Percentiles rank a stretch among this genome's conserved stretches.
Evolutionary conservation across 257 asterid species (phyloP).

Genomic region (Solanum medicagineum): DNA sequence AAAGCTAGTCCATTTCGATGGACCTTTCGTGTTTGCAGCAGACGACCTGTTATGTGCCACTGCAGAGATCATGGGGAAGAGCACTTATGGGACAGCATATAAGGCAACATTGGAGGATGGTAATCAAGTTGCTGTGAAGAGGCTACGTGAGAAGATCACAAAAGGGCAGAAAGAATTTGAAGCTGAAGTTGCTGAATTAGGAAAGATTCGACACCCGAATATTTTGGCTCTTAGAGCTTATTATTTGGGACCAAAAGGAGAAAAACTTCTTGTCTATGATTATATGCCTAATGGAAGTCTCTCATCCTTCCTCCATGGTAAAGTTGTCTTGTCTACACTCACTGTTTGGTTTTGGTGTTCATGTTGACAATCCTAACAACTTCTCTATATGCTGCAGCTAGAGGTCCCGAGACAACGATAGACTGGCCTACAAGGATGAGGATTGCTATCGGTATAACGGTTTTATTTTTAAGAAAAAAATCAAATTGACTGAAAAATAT

Average conservation of each 20-base stretch:
- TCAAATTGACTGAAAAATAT: no score
- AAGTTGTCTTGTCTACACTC: not conserved
- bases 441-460: slow-evolving; percentile 60
- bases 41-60: slow-evolving; percentile 88
- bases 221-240: slow-evolving; percentile 82
- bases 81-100: slow-evolving; percentile 73
- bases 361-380: not conserved
- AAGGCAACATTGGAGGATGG: slow-evolving; percentile 86
- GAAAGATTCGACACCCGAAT: slow-evolving; percentile 59
- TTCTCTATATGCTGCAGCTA: slow-evolving; percentile 18
- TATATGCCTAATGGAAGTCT: slow-evolving; percentile 77
- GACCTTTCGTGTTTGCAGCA: slow-evolving; percentile 76
- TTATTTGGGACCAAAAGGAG: slow-evolving; percentile 93
- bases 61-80: slow-evolving; percentile 93
- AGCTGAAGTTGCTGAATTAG: slow-evolving; percentile 60
- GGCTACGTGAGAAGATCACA: slow-evolving; percentile 82
- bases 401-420: slow-evolving; percentile 35
- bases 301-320: slow-evolving; percentile 92
- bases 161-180: slow-evolving; percentile 81
- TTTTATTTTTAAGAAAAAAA: no score
- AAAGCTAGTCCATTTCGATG: slow-evolving; percentile 84
- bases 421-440: slow-evolving; percentile 72
- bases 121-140: slow-evolving; percentile 73
- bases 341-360: not conserved
- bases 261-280: slow-evolving; percentile 95